Conservation (phyloP, 495 filamentous ascomycete genomes). For the Darksidea phi region DNA sequence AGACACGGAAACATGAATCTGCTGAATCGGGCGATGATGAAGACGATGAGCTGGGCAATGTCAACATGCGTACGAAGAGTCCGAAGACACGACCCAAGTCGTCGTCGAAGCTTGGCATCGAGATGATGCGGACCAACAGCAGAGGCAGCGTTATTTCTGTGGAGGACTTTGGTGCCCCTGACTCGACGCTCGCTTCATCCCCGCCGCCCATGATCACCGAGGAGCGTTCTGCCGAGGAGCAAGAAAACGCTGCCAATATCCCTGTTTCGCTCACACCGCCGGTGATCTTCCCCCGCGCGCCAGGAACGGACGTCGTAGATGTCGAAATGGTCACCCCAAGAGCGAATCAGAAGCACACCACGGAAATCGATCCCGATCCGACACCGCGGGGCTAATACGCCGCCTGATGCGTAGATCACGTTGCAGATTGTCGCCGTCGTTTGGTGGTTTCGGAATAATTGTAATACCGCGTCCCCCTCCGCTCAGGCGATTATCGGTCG, state of each 20-base stretch:
- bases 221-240: conserved; percentile 34
- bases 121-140: conserved; percentile 96
- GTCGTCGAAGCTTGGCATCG: conserved; percentile 78
- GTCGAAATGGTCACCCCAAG: conserved; percentile 44
- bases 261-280: conserved; percentile 47
- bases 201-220: conserved; percentile 37
- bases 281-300: conserved; percentile 43
- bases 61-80: conserved; percentile 57
- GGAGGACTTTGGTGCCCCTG: conserved; percentile 39
- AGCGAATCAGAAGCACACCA: background rate
- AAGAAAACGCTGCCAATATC: conserved; percentile 27
- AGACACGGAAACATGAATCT: conserved; percentile 71
- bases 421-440: background rate
- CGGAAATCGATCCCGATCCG: conserved; percentile 27
- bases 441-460: conserved; percentile 4
- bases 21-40: conserved; percentile 89
- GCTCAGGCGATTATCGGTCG: conserved; percentile 3
- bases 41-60: conserved; percentile 78
- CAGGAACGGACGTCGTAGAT: conserved; percentile 41
- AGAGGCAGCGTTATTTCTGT: conserved; percentile 72
- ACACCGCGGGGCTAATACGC: conserved; percentile 27
- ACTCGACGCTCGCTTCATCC: conserved; percentile 29
- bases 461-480: background rate
- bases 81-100: conserved; percentile 56
- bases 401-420: conserved; percentile 17